Conservation (phyloP, 805 yeast species). For the Kuraishia borneana region DNA sequence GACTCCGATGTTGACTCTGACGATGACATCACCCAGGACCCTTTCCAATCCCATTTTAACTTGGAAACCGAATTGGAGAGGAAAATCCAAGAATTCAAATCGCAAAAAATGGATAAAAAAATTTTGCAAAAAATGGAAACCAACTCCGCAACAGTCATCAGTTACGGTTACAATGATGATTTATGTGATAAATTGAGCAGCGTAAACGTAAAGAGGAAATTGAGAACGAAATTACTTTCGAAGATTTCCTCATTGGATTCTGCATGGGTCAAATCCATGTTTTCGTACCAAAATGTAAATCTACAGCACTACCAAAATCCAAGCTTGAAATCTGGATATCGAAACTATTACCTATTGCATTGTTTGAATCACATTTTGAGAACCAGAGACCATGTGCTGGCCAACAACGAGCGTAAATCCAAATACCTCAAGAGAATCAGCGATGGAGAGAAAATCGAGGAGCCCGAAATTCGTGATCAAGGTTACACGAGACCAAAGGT, state of each 20-base stretch:
- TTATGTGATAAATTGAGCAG: too few relatives aligned
- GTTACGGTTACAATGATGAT: not conserved
- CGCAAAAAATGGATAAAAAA: constrained; percentile 11
- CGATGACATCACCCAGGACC: constrained; percentile 34
- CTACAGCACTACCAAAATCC: constrained; percentile 42
- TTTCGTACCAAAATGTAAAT: constrained; percentile 62
- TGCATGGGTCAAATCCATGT: constrained; percentile 49
- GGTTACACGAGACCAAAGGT: constrained; percentile 94
- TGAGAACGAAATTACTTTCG: constrained; percentile 9
- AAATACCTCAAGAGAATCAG: constrained; percentile 21
- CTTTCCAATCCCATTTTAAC: constrained; percentile 71
- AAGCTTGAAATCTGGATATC: constrained; percentile 25
- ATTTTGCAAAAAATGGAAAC: constrained; percentile 4
- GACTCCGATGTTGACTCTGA: constrained; percentile 28
- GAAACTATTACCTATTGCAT: constrained; percentile 59
- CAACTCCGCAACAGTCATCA: not conserved
- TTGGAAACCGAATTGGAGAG: constrained; percentile 26
- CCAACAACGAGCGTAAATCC: constrained; percentile 55
- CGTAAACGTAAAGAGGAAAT: constrained; percentile 1
- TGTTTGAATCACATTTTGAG: constrained; percentile 73
- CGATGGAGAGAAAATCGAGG: constrained; percentile 23
- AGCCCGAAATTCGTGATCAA: constrained; percentile 74
- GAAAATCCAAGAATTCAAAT: constrained; percentile 17
- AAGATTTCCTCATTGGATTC: constrained; percentile 30
- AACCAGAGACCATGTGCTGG: constrained; percentile 76